phyloP scores from a whole-genome alignment of 805 yeast genomes.

The Cyberlindnera nakhonratchasimensis region DNA sequence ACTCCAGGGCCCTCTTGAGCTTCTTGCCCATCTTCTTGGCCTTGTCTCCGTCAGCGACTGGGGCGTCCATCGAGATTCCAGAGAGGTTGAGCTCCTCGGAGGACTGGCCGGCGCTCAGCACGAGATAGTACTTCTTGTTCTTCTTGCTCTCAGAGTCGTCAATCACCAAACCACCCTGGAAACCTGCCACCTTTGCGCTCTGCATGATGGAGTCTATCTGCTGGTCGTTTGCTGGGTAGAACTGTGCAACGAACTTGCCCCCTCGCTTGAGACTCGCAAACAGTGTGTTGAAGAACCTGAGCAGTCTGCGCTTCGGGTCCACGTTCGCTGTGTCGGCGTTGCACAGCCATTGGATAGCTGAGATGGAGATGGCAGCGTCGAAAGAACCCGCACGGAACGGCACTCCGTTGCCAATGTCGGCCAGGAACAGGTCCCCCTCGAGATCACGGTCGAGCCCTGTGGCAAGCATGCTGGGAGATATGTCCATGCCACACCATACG shows the following conservation, averaged over 20 bases:
- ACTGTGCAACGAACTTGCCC: constrained; percentile 96
- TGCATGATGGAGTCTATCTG: constrained; percentile 74
- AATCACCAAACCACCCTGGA: constrained; percentile 91
- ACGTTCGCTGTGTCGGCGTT: constrained; percentile 83
- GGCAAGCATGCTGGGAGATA: constrained; percentile 93
- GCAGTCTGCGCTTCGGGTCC: constrained; percentile 79
- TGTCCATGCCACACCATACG: constrained; percentile 95
- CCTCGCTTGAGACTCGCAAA: constrained; percentile 87
- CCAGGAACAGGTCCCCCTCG: constrained; percentile 88
- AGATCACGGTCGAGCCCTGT: constrained; percentile 89
- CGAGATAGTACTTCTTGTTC: constrained; percentile 87
- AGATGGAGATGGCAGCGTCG: constrained; percentile 93
- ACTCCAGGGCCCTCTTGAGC: constrained; percentile 51
- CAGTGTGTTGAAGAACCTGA: constrained; percentile 81
- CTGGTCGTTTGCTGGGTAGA: constrained; percentile 86
- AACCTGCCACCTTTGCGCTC: constrained; percentile 92
- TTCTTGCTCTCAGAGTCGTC: constrained; percentile 93
- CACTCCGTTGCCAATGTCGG: constrained; percentile 91
- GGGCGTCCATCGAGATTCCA: constrained; percentile 78
- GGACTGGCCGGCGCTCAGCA: constrained; percentile 81
- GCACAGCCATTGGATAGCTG: constrained; percentile 97
- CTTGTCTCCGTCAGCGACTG: constrained; percentile 44
- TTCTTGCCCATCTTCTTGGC: constrained; percentile 33
- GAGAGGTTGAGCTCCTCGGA: constrained; percentile 71
- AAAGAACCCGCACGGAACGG: constrained; percentile 96